Evolutionary conservation across 106 monocot species (phyloP), one percentile per base, ranked within the genome.

Genomic region (Gastrodia elata): DNA sequence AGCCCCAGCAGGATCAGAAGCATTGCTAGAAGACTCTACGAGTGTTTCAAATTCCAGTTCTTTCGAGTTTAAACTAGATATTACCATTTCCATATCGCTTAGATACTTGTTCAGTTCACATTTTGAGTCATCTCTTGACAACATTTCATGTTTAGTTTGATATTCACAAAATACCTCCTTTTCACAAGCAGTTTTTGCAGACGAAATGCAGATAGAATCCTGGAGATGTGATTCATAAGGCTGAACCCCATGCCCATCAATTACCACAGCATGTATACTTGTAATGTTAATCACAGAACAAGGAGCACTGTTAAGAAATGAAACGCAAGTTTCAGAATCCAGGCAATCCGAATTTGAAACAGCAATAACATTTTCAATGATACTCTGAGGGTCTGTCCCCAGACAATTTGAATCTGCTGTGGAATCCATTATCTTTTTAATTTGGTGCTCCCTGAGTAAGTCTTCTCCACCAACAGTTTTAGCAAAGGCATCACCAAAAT

Each of bases 341-440:
- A 38, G 43, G 18, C 65, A 68, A 80, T 68, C 59, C 61, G 70
- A 46, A 71, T 71, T 78, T 56, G 72, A 4, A 52, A 35, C 37
- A 76, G 36, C 37, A 76, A 39, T 36, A 7, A 33, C 75, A 6
- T 49, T 43, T 26, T 46, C 52, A 10, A 64, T 39, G 32, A 13
- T 8, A 35, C 28, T 32, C 68, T 33, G 16, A 77, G 58, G 61
- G 42, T 82, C 70, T 18, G 48, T 38, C 22, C 28, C 78, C 8
- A 76, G 70, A 44, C 61, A 48, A 73, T 26, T 73, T 8, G 25
- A 77, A 36, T 78, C 68, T 28, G 49, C 39, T 52, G 57, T 28
- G 68, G 61, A 61, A 39, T 74, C 75, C 46, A 86, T 75, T 76
- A 88, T 86, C 39, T 71, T 61, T 68, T 72, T 72, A 30, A 30